Evolutionary conservation across 176 grass and related monocot species (phyloP).

Genomic region (Lolium rigidum): DNA sequence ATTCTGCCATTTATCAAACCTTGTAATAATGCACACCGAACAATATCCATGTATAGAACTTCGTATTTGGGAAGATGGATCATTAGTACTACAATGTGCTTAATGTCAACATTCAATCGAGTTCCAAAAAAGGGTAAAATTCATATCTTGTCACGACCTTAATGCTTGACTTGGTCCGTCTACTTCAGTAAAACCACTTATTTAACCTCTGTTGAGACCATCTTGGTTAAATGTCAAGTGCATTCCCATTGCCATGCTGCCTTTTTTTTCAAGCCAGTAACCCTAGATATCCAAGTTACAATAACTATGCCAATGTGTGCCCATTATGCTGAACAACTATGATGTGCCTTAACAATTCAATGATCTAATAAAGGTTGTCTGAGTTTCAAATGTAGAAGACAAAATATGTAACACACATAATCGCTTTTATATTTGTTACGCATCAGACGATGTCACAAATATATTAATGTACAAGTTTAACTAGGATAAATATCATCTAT

Average conservation of each 20-base stretch:
- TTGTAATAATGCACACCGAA: neutral
- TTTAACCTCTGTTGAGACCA: neutral
- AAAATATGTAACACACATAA: neutral
- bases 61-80: neutral
- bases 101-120: neutral
- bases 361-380: no score
- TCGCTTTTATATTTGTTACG: neutral
- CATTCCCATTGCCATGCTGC: no score
- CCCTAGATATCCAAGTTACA: no score
- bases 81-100: constrained; percentile 8
- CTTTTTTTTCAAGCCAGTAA: no score
- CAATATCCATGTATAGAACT: no score
- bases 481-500: neutral
- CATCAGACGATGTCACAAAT: neutral
- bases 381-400: neutral
- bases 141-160: neutral
- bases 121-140: neutral
- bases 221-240: neutral
- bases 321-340: no score
- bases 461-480: neutral
- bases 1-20: neutral
- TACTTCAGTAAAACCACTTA: neutral
- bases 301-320: no score
- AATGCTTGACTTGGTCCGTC: neutral
- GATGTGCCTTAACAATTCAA: no score